Evolutionary conservation across 495 filamentous ascomycete species (phyloP).

Genomic region (Arthonia radiata): DNA sequence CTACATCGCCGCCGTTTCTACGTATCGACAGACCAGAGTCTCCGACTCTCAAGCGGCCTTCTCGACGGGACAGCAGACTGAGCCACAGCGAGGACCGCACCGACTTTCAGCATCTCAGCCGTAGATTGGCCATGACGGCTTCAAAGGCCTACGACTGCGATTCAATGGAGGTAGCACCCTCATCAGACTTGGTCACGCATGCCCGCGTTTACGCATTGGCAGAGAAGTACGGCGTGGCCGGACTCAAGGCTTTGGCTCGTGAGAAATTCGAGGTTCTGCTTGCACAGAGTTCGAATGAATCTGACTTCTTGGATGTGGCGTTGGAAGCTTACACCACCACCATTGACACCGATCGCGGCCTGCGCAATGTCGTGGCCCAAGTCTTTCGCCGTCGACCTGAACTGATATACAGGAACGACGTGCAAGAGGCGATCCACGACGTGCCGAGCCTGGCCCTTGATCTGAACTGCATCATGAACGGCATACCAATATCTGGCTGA

Average conservation of each 20-base stretch:
- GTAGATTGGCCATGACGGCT: too few species aligned
- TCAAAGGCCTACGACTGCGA: too few species aligned
- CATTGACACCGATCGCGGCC: conserved; percentile 8
- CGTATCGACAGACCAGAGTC: too few species aligned
- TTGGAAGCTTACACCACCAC: conserved; percentile 13
- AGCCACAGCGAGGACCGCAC: too few species aligned
- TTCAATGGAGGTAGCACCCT: too few species aligned
- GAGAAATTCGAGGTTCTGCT: conserved; percentile 13
- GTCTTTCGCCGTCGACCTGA: conserved; percentile 13
- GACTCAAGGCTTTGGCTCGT: conserved; percentile 13
- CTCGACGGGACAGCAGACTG: too few species aligned
- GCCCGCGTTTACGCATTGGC: conserved; percentile 17
- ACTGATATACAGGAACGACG: conserved; percentile 11
- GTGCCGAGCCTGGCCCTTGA: conserved; percentile 13
- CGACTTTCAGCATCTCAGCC: too few species aligned
- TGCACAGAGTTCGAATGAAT: conserved; percentile 7
- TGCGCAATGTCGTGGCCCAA: conserved; percentile 14
- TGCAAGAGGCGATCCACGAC: conserved; percentile 10
- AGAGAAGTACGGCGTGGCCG: conserved; percentile 18
- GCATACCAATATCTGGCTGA: too few species aligned
- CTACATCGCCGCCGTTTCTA: too few species aligned
- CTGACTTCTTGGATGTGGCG: conserved; percentile 12
- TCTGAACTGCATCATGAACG: too few species aligned
- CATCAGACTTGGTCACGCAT: too few species aligned
- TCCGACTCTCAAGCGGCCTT: too few species aligned